Percentiles rank a stretch among this genome's conserved stretches.
Evolutionary conservation across 441 rosid genomes (phyloP).

Genomic region (California macrophylla): DNA sequence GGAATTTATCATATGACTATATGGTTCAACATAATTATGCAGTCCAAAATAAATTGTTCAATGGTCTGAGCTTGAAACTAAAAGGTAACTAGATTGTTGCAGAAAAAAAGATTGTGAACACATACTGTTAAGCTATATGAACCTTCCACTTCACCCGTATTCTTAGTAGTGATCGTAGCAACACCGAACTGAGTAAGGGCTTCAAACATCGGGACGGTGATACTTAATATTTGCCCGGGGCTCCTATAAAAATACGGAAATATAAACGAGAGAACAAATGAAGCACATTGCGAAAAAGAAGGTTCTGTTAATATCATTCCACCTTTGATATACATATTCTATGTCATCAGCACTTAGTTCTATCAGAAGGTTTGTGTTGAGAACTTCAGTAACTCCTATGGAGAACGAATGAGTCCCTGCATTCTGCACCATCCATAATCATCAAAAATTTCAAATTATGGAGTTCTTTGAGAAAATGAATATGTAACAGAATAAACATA

Average conservation of each 20-base stretch:
- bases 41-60: background rate
- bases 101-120: constrained; percentile 3
- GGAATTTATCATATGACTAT: too few species aligned
- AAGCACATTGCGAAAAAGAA: background rate
- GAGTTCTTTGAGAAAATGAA: constrained; percentile 6
- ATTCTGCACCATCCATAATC: constrained; percentile 39
- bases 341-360: constrained; percentile 91
- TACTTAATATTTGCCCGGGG: constrained; percentile 68
- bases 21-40: too few species aligned
- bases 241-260: constrained; percentile 42
- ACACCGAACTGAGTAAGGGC: constrained; percentile 81
- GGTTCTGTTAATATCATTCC: constrained; percentile 2
- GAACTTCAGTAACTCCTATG: constrained; percentile 81
- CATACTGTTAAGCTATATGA: constrained; percentile 84
- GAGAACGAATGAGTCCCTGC: constrained; percentile 82
- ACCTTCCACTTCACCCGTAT: constrained; percentile 82
- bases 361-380: constrained; percentile 68
- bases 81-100: background rate
- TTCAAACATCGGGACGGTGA: constrained; percentile 69
- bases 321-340: constrained; percentile 92
- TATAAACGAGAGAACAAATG: background rate
- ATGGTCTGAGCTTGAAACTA: background rate
- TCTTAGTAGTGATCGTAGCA: constrained; percentile 57
- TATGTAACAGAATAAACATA: constrained; percentile 25
- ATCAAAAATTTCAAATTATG: constrained; percentile 2